Conservation (phyloP, 164 flowering plant genomes). For the Tetrastigma voinierianum region DNA sequence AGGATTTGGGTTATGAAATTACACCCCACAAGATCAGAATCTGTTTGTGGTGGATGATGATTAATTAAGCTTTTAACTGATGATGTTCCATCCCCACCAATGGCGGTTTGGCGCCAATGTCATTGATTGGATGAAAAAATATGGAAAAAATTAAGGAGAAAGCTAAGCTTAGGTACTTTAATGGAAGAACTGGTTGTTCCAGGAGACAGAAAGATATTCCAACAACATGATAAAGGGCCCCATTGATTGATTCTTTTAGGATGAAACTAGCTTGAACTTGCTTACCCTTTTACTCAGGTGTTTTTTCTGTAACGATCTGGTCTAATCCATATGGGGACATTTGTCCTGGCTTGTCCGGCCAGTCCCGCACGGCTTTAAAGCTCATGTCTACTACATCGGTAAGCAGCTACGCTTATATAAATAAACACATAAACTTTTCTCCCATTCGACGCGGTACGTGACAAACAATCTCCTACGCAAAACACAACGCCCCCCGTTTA, state of each 20-base stretch:
- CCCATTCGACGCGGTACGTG: too few relatives aligned
- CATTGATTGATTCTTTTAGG: slow-evolving; percentile 6
- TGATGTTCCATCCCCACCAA: slow-evolving; percentile 9
- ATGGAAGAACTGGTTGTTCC: slow-evolving; percentile 1
- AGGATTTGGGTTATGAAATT: slow-evolving; percentile 1
- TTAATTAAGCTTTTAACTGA: slow-evolving; percentile 16
- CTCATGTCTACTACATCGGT: too few relatives aligned
- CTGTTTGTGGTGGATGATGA: slow-evolving; percentile 9
- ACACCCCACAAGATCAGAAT: slow-evolving; percentile 11
- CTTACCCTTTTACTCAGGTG: slow-evolving; percentile 6
- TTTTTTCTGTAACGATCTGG: too few relatives aligned
- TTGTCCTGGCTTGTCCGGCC: too few relatives aligned
- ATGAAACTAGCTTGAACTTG: neutral
- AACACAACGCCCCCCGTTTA: too few relatives aligned
- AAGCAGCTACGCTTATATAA: too few relatives aligned
- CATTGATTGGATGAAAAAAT: too few relatives aligned
- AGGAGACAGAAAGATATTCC: slow-evolving; percentile 3
- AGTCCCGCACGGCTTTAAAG: too few relatives aligned
- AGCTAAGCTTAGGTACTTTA: slow-evolving; percentile 7
- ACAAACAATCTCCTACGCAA: too few relatives aligned
- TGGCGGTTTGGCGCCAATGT: neutral
- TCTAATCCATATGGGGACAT: too few relatives aligned
- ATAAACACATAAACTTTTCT: too few relatives aligned
- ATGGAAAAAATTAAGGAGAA: neutral
- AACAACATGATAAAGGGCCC: slow-evolving; percentile 10